A percentile compares a stretch with the other conserved stretches of the same genome.
These are phyloP conservation scores for Creolimax fragrantissima DNA, from an alignment of 78 protist genomes.

Conservation along the genomic window DNA sequence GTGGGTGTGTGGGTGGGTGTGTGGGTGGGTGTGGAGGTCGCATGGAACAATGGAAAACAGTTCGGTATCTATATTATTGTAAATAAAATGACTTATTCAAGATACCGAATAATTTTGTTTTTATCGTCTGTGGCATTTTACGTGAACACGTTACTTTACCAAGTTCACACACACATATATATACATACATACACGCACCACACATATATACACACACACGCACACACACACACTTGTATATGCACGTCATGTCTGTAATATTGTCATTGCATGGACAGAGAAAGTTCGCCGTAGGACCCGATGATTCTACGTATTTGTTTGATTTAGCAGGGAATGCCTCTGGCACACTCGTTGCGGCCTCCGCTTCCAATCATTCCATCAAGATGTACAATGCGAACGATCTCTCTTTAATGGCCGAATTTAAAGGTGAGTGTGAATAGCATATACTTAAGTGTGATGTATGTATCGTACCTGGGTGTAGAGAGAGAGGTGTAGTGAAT, in stretches of 20 bases:
- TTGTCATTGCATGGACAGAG: background rate
- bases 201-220: background rate
- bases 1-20: background rate
- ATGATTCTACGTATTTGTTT: background rate
- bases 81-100: background rate
- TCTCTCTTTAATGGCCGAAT: background rate
- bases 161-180: background rate
- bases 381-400: background rate
- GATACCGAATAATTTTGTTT: too few relatives aligned
- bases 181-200: background rate
- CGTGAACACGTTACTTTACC: background rate
- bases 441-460: too few relatives aligned
- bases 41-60: too few relatives aligned
- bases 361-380: background rate
- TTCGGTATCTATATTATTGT: background rate
- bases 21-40: background rate
- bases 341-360: background rate
- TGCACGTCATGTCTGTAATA: background rate
- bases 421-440: too few relatives aligned
- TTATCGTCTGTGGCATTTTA: background rate
- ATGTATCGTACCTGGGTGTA: too few relatives aligned
- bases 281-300: background rate
- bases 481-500: too few relatives aligned
- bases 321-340: background rate
- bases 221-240: background rate